These are phyloP conservation scores for Zygoascus tannicola DNA, from an alignment of 805 yeast genomes.

Conservation along the genomic window DNA sequence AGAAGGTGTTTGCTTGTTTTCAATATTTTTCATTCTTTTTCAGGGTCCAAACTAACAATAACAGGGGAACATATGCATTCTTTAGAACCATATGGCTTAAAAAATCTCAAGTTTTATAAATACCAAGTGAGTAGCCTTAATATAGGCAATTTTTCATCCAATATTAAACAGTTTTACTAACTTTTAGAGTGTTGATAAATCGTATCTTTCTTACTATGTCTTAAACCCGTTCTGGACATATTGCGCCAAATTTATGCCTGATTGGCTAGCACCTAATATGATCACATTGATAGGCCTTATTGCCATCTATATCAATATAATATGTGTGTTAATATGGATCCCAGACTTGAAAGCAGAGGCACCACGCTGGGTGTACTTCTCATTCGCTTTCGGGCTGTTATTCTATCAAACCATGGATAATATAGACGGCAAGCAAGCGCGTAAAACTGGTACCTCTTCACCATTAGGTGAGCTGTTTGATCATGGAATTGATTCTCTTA, in stretches of 20 bases:
- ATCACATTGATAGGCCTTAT: slow-evolving; percentile 74
- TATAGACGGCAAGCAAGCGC: slow-evolving; percentile 93
- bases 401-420: slow-evolving; percentile 96
- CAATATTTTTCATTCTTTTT: background rate
- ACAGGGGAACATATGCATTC: slow-evolving; percentile 4
- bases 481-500: slow-evolving; percentile 69
- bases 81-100: slow-evolving; percentile 1
- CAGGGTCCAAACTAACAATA: background rate
- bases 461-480: slow-evolving; percentile 95
- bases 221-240: slow-evolving; percentile 81
- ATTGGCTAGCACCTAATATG: slow-evolving; percentile 89
- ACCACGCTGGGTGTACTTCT: slow-evolving; percentile 71
- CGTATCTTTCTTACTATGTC: slow-evolving; percentile 64
- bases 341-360: slow-evolving; percentile 52
- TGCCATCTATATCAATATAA: slow-evolving; percentile 55
- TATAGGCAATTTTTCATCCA: background rate
- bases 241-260: slow-evolving; percentile 73
- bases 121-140: background rate
- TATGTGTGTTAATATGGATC: slow-evolving; percentile 57
- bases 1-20: background rate
- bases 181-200: slow-evolving; percentile 55
- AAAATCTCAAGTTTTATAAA: background rate
- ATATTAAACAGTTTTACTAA: slow-evolving; percentile 4
- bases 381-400: slow-evolving; percentile 74
- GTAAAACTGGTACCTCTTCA: slow-evolving; percentile 87